Evolutionary conservation across 495 filamentous ascomycete genomes (phyloP).

Genomic region (Hyaloscypha variabilis): DNA sequence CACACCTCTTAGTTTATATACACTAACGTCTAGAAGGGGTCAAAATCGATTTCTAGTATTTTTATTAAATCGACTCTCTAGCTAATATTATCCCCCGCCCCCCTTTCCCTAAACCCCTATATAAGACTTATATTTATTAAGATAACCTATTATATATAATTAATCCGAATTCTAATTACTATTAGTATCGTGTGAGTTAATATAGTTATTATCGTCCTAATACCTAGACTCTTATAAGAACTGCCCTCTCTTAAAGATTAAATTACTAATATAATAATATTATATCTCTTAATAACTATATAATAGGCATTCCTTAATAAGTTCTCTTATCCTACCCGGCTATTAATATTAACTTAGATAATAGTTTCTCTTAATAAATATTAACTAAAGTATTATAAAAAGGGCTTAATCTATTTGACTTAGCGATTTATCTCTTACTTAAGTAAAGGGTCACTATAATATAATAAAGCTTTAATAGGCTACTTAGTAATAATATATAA

Average conservation of each 20-base stretch:
- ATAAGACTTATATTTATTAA: too few relatives aligned
- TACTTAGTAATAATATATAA: slow-evolving; percentile 10
- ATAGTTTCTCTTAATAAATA: slow-evolving; percentile 8
- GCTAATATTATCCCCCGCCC: too few relatives aligned
- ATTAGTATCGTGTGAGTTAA: slow-evolving; percentile 3
- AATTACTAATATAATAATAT: slow-evolving; percentile 10
- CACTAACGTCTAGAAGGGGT: too few relatives aligned
- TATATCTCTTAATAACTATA: slow-evolving; percentile 7
- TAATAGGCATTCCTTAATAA: slow-evolving; percentile 7
- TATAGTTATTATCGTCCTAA: background rate
- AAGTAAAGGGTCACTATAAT: background rate
- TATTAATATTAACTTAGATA: slow-evolving; percentile 14
- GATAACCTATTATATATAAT: background rate
- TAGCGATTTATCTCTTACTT: slow-evolving; percentile 10
- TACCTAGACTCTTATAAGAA: slow-evolving; percentile 5
- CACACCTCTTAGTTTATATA: too few relatives aligned
- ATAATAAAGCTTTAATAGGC: slow-evolving; percentile 1
- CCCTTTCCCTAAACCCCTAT: too few relatives aligned
- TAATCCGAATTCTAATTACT: background rate
- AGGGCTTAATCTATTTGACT: slow-evolving; percentile 13
- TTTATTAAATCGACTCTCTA: too few relatives aligned
- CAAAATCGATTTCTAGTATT: too few relatives aligned
- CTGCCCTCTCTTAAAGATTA: slow-evolving; percentile 16
- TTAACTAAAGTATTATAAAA: slow-evolving; percentile 15
- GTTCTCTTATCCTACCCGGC: background rate